These are phyloP conservation scores for Zymoseptoria tritici DNA, from an alignment of 2,329 filamentous ascomycete genomes.

Conservation along the genomic window DNA sequence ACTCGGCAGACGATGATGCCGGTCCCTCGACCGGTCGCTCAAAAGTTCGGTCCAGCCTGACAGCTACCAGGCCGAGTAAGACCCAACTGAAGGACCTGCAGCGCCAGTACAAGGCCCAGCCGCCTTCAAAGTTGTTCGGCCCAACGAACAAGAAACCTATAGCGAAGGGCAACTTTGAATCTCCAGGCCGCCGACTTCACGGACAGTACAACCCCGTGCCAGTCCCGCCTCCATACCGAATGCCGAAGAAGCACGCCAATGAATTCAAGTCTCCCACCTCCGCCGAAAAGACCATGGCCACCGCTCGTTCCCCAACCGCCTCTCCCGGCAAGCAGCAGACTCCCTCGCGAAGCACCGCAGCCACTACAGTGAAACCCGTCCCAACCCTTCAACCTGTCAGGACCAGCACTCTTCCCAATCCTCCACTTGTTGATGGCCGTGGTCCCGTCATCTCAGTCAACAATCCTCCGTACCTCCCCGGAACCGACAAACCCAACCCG, in stretches of 20 bases:
- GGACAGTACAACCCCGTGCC: background rate
- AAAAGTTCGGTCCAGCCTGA: background rate
- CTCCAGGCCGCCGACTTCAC: background rate
- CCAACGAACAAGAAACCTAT: background rate
- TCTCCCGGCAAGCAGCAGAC: slow-evolving; percentile 1
- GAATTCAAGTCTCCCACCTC: background rate
- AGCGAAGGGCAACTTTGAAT: background rate
- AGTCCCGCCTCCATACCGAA: background rate
- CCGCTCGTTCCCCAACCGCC: background rate
- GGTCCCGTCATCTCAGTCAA: slow-evolving; percentile 12
- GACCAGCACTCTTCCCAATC: background rate
- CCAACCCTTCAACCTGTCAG: background rate
- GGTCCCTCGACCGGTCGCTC: background rate
- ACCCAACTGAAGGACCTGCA: too few relatives aligned
- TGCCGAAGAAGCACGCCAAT: slow-evolving; percentile 1
- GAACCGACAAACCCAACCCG: slow-evolving; percentile 13
- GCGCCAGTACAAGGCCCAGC: too few relatives aligned
- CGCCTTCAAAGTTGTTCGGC: background rate
- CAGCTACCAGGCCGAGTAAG: too few relatives aligned
- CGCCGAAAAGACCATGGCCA: background rate
- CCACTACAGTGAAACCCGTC: background rate
- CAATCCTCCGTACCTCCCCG: slow-evolving; percentile 10
- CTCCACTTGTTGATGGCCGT: background rate
- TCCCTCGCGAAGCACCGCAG: background rate
- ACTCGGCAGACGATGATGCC: background rate